Conservation (phyloP, 176 grass and related monocot genomes). For the Rhynchospora breviuscula region DNA sequence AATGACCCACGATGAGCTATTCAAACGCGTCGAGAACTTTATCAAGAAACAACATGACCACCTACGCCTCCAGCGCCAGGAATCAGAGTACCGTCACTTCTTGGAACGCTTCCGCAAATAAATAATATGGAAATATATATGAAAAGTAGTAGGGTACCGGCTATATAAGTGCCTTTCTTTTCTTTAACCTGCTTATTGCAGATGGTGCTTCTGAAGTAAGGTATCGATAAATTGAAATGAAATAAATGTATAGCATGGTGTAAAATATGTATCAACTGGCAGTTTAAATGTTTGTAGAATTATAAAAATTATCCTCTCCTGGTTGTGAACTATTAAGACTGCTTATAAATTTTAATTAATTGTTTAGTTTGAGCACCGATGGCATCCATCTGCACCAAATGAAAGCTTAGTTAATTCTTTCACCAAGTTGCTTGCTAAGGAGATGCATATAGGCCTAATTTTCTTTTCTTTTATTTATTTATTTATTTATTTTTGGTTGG, state of each 20-base stretch:
- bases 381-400: background rate
- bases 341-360: background rate
- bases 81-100: constrained; percentile 58
- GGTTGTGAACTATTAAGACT: background rate
- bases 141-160: background rate
- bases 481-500: background rate
- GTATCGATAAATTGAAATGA: background rate
- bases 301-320: background rate
- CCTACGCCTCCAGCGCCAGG: constrained; percentile 65
- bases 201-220: background rate
- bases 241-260: background rate
- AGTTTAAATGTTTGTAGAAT: background rate
- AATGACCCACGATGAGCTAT: constrained; percentile 44
- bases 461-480: background rate
- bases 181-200: background rate
- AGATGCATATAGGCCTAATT: background rate
- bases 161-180: background rate
- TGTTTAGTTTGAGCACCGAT: background rate
- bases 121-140: background rate
- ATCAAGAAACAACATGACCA: constrained; percentile 69
- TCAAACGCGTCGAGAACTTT: constrained; percentile 58
- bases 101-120: constrained; percentile 23
- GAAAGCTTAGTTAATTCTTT: background rate
- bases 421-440: background rate
- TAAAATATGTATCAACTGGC: background rate